Conservation (phyloP, 352 stramenopile species). For the Pythium brachiatum region DNA sequence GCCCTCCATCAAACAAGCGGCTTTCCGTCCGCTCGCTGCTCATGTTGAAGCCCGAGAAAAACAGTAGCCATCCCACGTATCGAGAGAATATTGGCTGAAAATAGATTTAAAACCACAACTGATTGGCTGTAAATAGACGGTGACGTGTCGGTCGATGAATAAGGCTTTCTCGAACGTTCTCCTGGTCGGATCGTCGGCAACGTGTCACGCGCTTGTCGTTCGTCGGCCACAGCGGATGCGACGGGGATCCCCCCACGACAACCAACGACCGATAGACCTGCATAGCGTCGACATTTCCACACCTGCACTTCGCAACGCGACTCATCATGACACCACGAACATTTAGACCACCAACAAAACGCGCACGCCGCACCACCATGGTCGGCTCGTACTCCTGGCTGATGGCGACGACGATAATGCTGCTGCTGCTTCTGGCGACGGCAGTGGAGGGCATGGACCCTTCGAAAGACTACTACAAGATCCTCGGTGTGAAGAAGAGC, state of each 20-base stretch:
- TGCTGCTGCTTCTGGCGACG: constrained; percentile 23
- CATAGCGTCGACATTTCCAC: background rate
- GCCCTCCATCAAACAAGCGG: no score
- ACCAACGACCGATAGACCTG: background rate
- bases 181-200: constrained; percentile 20
- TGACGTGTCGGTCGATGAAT: constrained; percentile 19
- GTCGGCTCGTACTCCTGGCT: constrained; percentile 18
- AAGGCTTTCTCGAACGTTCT: constrained; percentile 29
- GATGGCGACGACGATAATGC: constrained; percentile 25
- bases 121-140: constrained; percentile 18
- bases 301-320: background rate
- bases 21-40: no score
- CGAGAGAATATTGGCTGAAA: constrained; percentile 8
- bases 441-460: constrained; percentile 45
- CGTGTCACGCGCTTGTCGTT: constrained; percentile 16
- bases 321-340: background rate
- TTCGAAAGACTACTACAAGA: constrained; percentile 82
- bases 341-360: background rate
- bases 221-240: constrained; percentile 12
- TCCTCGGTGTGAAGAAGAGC: constrained; percentile 66
- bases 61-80: constrained; percentile 5
- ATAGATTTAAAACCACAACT: background rate
- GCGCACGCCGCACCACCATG: background rate
- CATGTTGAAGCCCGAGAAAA: constrained; percentile 15
- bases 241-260: background rate